Evolutionary conservation across 225 moss, liverwort and hornwort genomes (phyloP).

Genomic region (Lunularia cruciata): DNA sequence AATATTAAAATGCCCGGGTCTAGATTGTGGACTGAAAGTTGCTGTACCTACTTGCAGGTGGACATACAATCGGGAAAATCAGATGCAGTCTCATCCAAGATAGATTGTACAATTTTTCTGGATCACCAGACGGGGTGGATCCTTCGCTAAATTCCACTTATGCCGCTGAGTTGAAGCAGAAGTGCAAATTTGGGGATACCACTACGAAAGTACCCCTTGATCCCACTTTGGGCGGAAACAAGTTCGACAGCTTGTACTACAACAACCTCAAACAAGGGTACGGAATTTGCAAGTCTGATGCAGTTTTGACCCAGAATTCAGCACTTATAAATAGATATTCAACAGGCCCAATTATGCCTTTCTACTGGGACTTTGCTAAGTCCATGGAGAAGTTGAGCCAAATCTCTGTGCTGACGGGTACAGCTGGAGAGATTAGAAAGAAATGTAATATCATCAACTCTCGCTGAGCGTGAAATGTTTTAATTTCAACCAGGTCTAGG

Average conservation of each 20-base stretch:
- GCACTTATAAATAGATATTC: background rate
- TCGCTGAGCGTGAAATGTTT: too few relatives aligned
- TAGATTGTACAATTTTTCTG: slow-evolving; percentile 35
- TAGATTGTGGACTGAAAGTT: too few relatives aligned
- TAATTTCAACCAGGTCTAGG: too few relatives aligned
- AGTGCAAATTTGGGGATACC: slow-evolving; percentile 29
- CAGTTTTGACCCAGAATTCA: background rate
- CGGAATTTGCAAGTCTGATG: slow-evolving; percentile 44
- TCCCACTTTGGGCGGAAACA: slow-evolving; percentile 3
- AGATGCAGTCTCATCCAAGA: slow-evolving; percentile 39
- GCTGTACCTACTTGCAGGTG: slow-evolving; percentile 27
- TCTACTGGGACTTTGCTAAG: slow-evolving; percentile 19
- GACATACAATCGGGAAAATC: slow-evolving; percentile 49
- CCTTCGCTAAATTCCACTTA: slow-evolving; percentile 33
- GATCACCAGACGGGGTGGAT: slow-evolving; percentile 19
- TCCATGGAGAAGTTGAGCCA: slow-evolving; percentile 13
- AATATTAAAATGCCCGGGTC: background rate
- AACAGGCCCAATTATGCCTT: background rate
- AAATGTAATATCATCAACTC: background rate
- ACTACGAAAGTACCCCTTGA: slow-evolving; percentile 16
- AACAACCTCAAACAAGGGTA: slow-evolving; percentile 19
- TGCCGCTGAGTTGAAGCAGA: slow-evolving; percentile 29
- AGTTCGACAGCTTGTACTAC: slow-evolving; percentile 49
- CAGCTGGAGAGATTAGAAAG: background rate
- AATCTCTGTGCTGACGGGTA: slow-evolving; percentile 1